Conservation (phyloP, 2,329 filamentous ascomycete species). For the Monilinia fructicola region DNA sequence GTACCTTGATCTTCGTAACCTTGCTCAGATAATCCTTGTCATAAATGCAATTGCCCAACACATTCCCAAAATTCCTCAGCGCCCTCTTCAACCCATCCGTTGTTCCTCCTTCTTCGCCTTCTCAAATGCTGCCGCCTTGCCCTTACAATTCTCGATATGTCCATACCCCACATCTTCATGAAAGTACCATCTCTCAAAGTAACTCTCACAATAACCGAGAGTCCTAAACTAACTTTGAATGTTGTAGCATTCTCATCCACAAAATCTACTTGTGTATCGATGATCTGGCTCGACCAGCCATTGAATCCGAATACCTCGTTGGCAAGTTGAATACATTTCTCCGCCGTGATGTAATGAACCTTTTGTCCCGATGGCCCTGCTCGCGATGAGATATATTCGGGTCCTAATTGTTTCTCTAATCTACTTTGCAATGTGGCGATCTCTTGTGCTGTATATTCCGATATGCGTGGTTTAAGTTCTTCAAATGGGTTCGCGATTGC, state of each 20-base stretch:
- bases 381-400: slow-evolving; percentile 90
- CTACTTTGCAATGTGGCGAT: slow-evolving; percentile 84
- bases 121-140: slow-evolving; percentile 93
- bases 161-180: slow-evolving; percentile 98
- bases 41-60: slow-evolving; percentile 97
- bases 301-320: slow-evolving; percentile 98
- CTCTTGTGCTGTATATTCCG: slow-evolving; percentile 83
- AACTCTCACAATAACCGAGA: slow-evolving; percentile 88
- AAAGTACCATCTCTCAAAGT: slow-evolving; percentile 92
- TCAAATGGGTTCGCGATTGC: slow-evolving; percentile 75
- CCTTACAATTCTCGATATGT: slow-evolving; percentile 92
- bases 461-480: slow-evolving; percentile 65
- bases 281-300: slow-evolving; percentile 95
- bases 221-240: slow-evolving; percentile 75
- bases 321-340: slow-evolving; percentile 92
- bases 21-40: slow-evolving; percentile 91
- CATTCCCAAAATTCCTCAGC: slow-evolving; percentile 88
- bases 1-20: slow-evolving; percentile 84
- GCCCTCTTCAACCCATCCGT: slow-evolving; percentile 92
- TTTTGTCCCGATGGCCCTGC: slow-evolving; percentile 79
- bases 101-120: slow-evolving; percentile 97
- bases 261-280: slow-evolving; percentile 92
- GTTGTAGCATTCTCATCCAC: slow-evolving; percentile 82
- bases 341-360: slow-evolving; percentile 91
- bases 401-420: slow-evolving; percentile 89